These are phyloP conservation scores for Trichoderma brevicompactum DNA, from an alignment of 2,329 filamentous ascomycete species.

Conservation along the genomic window DNA sequence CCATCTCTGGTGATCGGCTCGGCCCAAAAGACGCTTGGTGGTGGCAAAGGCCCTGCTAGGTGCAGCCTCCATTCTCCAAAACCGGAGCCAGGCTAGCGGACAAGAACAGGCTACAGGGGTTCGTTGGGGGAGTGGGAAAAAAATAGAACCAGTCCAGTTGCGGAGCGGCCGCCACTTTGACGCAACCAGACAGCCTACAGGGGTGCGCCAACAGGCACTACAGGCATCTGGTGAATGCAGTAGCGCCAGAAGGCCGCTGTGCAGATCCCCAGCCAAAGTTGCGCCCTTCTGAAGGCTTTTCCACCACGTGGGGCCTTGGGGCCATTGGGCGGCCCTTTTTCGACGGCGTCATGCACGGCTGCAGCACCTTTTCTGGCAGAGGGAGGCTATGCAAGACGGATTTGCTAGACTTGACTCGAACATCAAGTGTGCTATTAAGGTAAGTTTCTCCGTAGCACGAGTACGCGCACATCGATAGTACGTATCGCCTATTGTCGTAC, in stretches of 20 bases:
- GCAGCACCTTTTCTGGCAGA: background rate
- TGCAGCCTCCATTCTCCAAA: background rate
- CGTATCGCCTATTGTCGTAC: too few species aligned
- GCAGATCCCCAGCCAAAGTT: background rate
- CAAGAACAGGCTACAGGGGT: background rate
- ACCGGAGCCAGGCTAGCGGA: background rate
- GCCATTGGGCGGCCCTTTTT: slow-evolving; percentile 8
- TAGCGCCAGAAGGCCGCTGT: background rate
- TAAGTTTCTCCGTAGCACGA: too few species aligned
- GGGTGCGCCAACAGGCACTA: background rate
- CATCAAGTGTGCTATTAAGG: too few species aligned
- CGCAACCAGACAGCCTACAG: slow-evolving; percentile 1
- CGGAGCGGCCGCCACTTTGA: background rate
- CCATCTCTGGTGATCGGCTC: slow-evolving; percentile 22
- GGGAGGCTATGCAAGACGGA: slow-evolving; percentile 8
- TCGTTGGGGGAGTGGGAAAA: background rate
- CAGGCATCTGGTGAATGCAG: background rate
- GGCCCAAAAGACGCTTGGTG: background rate
- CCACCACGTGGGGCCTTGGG: slow-evolving; percentile 16
- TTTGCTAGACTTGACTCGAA: background rate
- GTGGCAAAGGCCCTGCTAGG: background rate
- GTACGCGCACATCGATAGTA: too few species aligned
- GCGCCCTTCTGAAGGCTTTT: background rate
- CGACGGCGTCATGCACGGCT: background rate
- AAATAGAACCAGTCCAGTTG: background rate